A percentile compares a stretch with the other conserved stretches of the same genome.
These are phyloP conservation scores for Xerocomus nothofagi DNA, from an alignment of 1,284 basidiomycete genomes.

Conservation along the genomic window DNA sequence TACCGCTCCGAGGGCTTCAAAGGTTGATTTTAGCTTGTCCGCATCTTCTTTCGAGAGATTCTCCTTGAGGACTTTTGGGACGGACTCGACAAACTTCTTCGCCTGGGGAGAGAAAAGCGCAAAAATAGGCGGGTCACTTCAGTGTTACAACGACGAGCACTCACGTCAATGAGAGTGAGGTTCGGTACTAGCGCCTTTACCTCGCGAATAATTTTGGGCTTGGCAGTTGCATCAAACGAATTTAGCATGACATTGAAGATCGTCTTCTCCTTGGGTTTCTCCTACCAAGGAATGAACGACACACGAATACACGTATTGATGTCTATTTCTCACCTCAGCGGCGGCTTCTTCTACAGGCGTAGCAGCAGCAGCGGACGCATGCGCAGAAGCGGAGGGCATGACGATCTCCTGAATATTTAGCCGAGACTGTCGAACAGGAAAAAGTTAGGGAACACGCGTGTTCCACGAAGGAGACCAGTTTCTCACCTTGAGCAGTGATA, in stretches of 20 bases:
- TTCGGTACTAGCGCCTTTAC: constrained; percentile 95
- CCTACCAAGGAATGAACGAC: constrained; percentile 43
- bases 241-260: constrained; percentile 95
- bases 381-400: constrained; percentile 79
- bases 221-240: constrained; percentile 86
- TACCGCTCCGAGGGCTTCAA: constrained; percentile 88
- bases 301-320: background rate
- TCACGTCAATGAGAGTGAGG: constrained; percentile 92
- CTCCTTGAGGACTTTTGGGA: constrained; percentile 95
- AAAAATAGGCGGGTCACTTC: constrained; percentile 8
- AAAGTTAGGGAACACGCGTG: background rate
- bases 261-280: constrained; percentile 99
- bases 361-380: constrained; percentile 53
- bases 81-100: constrained; percentile 98
- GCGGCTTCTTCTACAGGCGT: constrained; percentile 56
- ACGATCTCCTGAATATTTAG: constrained; percentile 99
- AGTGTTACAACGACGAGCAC: constrained; percentile 34
- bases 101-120: constrained; percentile 57
- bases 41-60: constrained; percentile 97
- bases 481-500: constrained; percentile 84
- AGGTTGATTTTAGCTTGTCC: constrained; percentile 91
- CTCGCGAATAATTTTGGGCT: constrained; percentile 98
- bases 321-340: constrained; percentile 50
- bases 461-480: background rate
- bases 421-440: constrained; percentile 57